Evolutionary conservation across 192 early-diverging fungal species (phyloP), one percentile per base, ranked within the genome.

Genomic region (Piromyces finnis): DNA sequence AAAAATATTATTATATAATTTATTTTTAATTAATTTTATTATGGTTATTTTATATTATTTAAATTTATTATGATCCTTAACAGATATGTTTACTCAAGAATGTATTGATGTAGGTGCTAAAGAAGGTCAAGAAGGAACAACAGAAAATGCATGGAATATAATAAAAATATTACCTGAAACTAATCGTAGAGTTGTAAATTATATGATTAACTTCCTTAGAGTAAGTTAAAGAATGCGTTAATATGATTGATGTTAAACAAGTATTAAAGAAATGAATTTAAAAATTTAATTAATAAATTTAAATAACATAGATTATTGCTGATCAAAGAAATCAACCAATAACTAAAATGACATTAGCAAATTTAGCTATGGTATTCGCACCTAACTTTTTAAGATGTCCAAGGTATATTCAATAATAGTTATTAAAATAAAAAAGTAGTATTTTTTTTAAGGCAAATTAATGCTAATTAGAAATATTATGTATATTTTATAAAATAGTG

Each of bases 351-450:
- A 93, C 90, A 30, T 84, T 92, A 35, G 87, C 88, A 81, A 99
- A 98, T 79, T 82, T 99, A 78, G 97, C 97, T 17, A 93, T 99
- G 88, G 95, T 99, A 15, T 98, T 97, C 88, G 96, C 95, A 28
- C 97, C 97, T n/a, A 93, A 93, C 77, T 92, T 97, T 78, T 85
- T 99, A 78, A 88, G 96, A 51, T 96, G 94, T 83, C 96, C 96
- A 28, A 68, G 51, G 51, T 68, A n/a, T 11, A n/a, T 17, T 22
- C 7, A 37, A 35, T 35, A 35, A 7, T 35, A 35, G 12, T 7
- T 35, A 35, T 35, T 35, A 35, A 35, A 35, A 3, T 7, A 35
- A 7, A 7, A n/a, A n/a, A n/a, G n/a, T n/a, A n/a, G n/a, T n/a
- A n/a, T n/a, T n/a, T n/a, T n/a, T n/a, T n/a, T n/a, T n/a, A n/a